phyloP scores from a whole-genome alignment of 164 flowering plant genomes.

The Aristolochia fimbriata region DNA sequence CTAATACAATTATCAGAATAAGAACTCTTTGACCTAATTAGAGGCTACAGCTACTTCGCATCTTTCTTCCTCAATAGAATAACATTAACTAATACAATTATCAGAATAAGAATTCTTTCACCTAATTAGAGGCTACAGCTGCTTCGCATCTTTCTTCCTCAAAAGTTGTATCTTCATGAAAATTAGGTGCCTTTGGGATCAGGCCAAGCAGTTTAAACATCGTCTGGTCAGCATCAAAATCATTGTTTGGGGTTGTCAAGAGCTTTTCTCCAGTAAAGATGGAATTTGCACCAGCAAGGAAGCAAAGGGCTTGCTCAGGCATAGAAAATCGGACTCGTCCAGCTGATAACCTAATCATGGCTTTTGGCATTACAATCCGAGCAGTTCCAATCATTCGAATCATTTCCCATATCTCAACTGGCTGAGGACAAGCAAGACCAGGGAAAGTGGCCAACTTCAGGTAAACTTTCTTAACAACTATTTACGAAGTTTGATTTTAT shows the following conservation, averaged over 20 bases:
- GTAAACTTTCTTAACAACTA: no score
- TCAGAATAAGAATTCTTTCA: background rate
- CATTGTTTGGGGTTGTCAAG: slow-evolving; percentile 89
- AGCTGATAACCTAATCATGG: slow-evolving; percentile 96
- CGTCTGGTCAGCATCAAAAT: slow-evolving; percentile 76
- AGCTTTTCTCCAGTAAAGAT: slow-evolving; percentile 97
- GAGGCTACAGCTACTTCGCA: slow-evolving; percentile 40
- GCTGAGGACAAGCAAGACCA: slow-evolving; percentile 35
- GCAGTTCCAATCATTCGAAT: slow-evolving; percentile 94
- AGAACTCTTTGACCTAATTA: slow-evolving; percentile 15
- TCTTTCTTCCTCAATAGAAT: slow-evolving; percentile 34
- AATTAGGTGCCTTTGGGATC: slow-evolving; percentile 74
- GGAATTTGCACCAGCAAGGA: slow-evolving; percentile 96
- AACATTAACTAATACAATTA: no score
- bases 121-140: slow-evolving; percentile 36
- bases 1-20: background rate
- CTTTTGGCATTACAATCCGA: slow-evolving; percentile 89
- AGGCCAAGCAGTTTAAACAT: slow-evolving; percentile 94
- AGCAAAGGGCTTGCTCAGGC: slow-evolving; percentile 92
- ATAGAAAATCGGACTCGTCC: slow-evolving; percentile 90
- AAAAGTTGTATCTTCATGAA: slow-evolving; percentile 26
- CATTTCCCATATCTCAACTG: slow-evolving; percentile 99
- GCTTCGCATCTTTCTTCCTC: slow-evolving; percentile 41
- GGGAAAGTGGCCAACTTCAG: no score
- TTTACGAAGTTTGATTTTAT: no score